Percentiles rank a stretch among this genome's conserved stretches.
phyloP scores from a whole-genome alignment of 192 early-diverging fungal species.

The Rhizophagus prolifer region DNA sequence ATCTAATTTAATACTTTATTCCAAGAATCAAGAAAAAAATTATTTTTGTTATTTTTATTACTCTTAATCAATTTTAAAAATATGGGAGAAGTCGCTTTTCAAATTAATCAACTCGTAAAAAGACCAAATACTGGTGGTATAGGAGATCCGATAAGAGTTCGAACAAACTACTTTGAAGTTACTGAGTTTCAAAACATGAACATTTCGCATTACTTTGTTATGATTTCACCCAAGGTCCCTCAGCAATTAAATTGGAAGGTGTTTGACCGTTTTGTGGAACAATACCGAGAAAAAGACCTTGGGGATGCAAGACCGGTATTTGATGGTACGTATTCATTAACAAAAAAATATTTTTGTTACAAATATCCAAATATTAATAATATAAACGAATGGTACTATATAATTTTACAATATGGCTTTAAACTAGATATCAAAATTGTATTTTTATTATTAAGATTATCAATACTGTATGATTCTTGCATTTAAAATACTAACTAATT shows the following conservation, averaged over 20 bases:
- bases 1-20: too few relatives aligned
- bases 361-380: not conserved
- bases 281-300: constrained; percentile 48
- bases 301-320: constrained; percentile 68
- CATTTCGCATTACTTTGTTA: constrained; percentile 85
- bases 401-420: too few relatives aligned
- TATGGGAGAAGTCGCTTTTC: not conserved
- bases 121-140: constrained; percentile 54
- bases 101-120: constrained; percentile 41
- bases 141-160: constrained; percentile 41
- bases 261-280: constrained; percentile 62
- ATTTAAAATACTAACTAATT: not conserved
- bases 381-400: too few relatives aligned
- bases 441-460: too few relatives aligned
- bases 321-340: constrained; percentile 46
- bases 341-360: too few relatives aligned
- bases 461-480: too few relatives aligned
- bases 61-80: too few relatives aligned
- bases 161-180: constrained; percentile 81
- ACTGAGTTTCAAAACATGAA: constrained; percentile 54
- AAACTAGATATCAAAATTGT: too few relatives aligned
- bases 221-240: constrained; percentile 71
- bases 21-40: too few relatives aligned
- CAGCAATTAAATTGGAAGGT: constrained; percentile 68
- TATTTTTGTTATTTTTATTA: too few relatives aligned